These are phyloP conservation scores for Ceratobasidium sp. DNA, from an alignment of 1,284 basidiomycete genomes.

Conservation along the genomic window DNA sequence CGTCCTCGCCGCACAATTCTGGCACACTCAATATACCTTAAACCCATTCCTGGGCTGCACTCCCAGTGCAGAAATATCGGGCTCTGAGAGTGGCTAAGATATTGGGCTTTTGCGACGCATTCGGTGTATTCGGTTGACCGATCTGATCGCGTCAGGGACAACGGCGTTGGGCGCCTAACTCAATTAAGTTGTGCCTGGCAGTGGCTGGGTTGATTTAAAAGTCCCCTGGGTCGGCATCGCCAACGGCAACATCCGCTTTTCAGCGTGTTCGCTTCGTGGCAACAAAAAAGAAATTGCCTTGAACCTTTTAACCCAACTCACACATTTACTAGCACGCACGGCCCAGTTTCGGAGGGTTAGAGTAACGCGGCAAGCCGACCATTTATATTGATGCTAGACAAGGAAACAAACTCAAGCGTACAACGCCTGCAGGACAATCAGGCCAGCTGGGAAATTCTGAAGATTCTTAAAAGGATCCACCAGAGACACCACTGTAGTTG, in stretches of 20 bases:
- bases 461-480: slow-evolving; percentile 10
- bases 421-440: not conserved
- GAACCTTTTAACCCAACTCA: too few relatives aligned
- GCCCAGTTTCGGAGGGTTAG: too few relatives aligned
- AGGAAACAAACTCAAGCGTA: not conserved
- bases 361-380: not conserved
- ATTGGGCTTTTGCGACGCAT: not conserved
- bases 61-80: too few relatives aligned
- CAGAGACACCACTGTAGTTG: slow-evolving; percentile 42
- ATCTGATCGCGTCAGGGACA: not conserved
- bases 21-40: not conserved
- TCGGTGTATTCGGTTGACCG: slow-evolving; percentile 1
- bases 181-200: too few relatives aligned
- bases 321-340: too few relatives aligned
- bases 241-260: too few relatives aligned
- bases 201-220: too few relatives aligned
- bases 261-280: too few relatives aligned
- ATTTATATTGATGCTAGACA: not conserved
- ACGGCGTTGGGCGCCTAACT: not conserved
- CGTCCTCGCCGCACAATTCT: not conserved
- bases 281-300: too few relatives aligned
- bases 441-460: not conserved
- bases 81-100: too few relatives aligned
- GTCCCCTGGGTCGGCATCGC: too few relatives aligned
- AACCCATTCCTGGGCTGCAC: too few relatives aligned